Conservation (phyloP, 192 early-diverging fungal species). For the Powellomyces hirtus region DNA sequence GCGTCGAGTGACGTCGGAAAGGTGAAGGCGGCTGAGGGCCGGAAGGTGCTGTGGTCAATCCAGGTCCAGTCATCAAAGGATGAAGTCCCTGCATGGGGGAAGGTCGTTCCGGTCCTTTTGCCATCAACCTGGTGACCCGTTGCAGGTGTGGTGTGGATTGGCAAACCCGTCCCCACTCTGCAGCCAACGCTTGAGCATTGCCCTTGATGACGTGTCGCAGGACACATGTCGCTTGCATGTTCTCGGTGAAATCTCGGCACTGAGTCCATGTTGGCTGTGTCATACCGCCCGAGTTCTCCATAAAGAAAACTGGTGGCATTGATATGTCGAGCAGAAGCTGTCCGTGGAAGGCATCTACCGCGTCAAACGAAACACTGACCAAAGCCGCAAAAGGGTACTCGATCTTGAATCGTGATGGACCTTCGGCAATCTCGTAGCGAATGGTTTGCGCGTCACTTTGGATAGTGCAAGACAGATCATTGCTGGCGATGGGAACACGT, state of each 20-base stretch:
- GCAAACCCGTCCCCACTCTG: not conserved
- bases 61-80: too few relatives aligned
- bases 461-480: constrained; percentile 21
- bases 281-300: not conserved
- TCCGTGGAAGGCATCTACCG: constrained; percentile 7
- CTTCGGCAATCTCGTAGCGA: constrained; percentile 27
- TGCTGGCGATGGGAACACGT: constrained; percentile 19
- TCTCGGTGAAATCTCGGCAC: constrained; percentile 40
- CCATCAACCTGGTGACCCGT: not conserved
- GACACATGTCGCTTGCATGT: constrained; percentile 15
- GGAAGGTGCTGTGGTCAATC: too few relatives aligned
- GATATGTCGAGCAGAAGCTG: constrained; percentile 15
- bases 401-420: constrained; percentile 27
- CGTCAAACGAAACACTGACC: constrained; percentile 20
- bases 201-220: constrained; percentile 32
- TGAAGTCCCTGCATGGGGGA: too few relatives aligned
- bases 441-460: not conserved
- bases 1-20: not conserved
- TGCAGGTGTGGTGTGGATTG: not conserved
- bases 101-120: too few relatives aligned
- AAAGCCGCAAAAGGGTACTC: constrained; percentile 28
- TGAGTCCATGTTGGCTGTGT: constrained; percentile 15
- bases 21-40: not conserved
- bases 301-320: constrained; percentile 19
- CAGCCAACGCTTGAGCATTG: not conserved